A percentile compares a stretch with the other conserved stretches of the same genome.
Evolutionary conservation across 331 rosid species (phyloP).

Genomic region (Quercus lobata): DNA sequence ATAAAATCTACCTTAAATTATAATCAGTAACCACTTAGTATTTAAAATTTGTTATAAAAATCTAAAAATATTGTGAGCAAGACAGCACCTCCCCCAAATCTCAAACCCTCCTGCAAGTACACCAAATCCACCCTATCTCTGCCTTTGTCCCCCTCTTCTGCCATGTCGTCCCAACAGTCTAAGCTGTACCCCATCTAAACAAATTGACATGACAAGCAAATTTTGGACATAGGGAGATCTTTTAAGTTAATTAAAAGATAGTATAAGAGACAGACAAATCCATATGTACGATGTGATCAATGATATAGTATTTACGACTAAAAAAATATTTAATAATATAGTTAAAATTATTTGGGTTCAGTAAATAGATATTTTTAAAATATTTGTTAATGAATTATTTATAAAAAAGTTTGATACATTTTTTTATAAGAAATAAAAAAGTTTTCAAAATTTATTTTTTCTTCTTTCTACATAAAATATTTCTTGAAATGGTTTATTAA

Average conservation of each 20-base stretch:
- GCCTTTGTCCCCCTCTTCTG: slow-evolving; percentile 34
- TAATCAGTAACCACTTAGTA: accelerated
- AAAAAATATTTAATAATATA: background rate
- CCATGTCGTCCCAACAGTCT: slow-evolving; percentile 20
- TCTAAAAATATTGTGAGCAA: too few species aligned
- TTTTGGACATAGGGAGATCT: background rate
- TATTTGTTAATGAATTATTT: too few species aligned
- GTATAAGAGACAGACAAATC: background rate
- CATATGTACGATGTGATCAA: background rate
- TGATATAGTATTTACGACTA: too few species aligned
- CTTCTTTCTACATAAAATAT: too few species aligned
- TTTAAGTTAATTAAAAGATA: too few species aligned
- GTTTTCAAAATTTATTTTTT: too few species aligned
- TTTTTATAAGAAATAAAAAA: too few species aligned
- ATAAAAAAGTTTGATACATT: too few species aligned
- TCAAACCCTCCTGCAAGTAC: slow-evolving; percentile 1
- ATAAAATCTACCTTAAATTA: too few species aligned
- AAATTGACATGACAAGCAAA: background rate
- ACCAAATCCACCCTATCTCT: slow-evolving; percentile 24
- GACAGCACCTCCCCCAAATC: background rate
- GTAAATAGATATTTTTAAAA: too few species aligned
- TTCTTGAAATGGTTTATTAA: too few species aligned
- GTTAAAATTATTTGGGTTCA: background rate
- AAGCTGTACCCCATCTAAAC: slow-evolving; percentile 14
- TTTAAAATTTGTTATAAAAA: too few species aligned